Percentiles rank a stretch among this genome's conserved stretches.
phyloP scores from a whole-genome alignment of 192 early-diverging fungal genomes.

The Spizellomyces sp. region DNA sequence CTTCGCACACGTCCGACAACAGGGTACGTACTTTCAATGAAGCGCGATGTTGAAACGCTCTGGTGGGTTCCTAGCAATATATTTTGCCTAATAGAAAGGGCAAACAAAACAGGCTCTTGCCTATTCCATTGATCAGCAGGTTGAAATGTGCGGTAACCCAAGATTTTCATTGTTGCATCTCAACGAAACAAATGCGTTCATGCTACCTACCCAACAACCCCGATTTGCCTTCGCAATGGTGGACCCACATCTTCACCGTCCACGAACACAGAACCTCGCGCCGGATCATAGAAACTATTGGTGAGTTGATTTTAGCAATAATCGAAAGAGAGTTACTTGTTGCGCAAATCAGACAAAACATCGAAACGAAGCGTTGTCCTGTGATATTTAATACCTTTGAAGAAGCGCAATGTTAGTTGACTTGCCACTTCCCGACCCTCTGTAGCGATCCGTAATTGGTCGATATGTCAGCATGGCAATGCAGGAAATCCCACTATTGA shows the following conservation, averaged over 20 bases:
- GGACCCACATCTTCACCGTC: constrained; percentile 58
- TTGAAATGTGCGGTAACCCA: constrained; percentile 13
- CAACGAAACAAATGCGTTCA: constrained; percentile 51
- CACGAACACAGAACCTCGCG: constrained; percentile 9
- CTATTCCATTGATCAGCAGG: constrained; percentile 48
- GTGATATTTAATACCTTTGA: constrained; percentile 49
- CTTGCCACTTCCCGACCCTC: constrained; percentile 83
- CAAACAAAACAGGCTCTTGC: constrained; percentile 90
- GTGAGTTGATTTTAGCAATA: neutral
- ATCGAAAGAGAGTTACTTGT: too few relatives aligned
- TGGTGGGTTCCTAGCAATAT: constrained; percentile 60
- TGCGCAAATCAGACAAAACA: too few relatives aligned
- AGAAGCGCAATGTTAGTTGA: constrained; percentile 56
- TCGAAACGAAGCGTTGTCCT: constrained; percentile 29
- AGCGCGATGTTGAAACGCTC: constrained; percentile 60
- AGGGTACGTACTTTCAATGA: too few relatives aligned
- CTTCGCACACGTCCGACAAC: too few relatives aligned
- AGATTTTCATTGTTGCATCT: constrained; percentile 31
- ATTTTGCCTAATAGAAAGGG: constrained; percentile 84
- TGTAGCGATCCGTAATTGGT: constrained; percentile 70
- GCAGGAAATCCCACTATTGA: constrained; percentile 60
- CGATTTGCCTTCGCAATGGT: constrained; percentile 38
- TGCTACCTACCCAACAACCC: constrained; percentile 57
- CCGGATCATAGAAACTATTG: constrained; percentile 1
- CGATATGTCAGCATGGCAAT: constrained; percentile 53